Evolutionary conservation across 2,329 filamentous ascomycete species (phyloP).

Genomic region (Bipolaris cookei): DNA sequence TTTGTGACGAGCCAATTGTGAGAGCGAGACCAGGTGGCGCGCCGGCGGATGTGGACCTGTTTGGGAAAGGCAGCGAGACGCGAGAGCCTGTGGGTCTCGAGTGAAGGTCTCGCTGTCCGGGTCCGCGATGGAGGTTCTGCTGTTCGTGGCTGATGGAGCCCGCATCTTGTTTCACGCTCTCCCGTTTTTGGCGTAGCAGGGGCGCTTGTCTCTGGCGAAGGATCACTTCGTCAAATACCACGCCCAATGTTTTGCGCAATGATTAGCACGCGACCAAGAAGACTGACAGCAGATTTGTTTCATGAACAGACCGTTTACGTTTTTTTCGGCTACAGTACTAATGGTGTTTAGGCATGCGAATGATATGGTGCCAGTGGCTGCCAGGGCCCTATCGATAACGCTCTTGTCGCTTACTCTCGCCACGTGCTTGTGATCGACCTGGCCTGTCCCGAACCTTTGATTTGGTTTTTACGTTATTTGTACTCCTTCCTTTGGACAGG

Average conservation of each 20-base stretch:
- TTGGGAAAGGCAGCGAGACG: slow-evolving; percentile 42
- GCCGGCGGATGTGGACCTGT: slow-evolving; percentile 22
- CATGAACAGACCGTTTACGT: slow-evolving; percentile 10
- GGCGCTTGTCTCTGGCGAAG: slow-evolving; percentile 30
- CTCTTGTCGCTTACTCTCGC: slow-evolving; percentile 15
- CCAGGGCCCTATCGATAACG: slow-evolving; percentile 21
- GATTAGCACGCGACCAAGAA: slow-evolving; percentile 13
- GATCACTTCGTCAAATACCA: slow-evolving; percentile 11
- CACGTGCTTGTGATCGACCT: slow-evolving; percentile 16
- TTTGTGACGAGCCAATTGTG: slow-evolving; percentile 33
- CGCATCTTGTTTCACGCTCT: slow-evolving; percentile 33
- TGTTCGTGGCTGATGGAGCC: slow-evolving; percentile 24
- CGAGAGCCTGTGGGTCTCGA: slow-evolving; percentile 24
- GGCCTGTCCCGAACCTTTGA: slow-evolving; percentile 3
- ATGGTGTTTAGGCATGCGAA: background rate
- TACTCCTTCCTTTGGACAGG: slow-evolving; percentile 1
- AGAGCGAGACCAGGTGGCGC: slow-evolving; percentile 17
- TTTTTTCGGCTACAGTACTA: slow-evolving; percentile 2
- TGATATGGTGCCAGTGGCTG: background rate
- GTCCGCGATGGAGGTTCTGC: slow-evolving; percentile 23
- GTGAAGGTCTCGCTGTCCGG: slow-evolving; percentile 14
- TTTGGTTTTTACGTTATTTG: slow-evolving; percentile 1
- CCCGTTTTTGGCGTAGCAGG: slow-evolving; percentile 19
- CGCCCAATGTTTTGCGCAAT: slow-evolving; percentile 7
- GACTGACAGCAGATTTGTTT: slow-evolving; percentile 15